Evolutionary conservation across 805 yeast species (phyloP).

Genomic region (Diddensiella caesifluorescens): DNA sequence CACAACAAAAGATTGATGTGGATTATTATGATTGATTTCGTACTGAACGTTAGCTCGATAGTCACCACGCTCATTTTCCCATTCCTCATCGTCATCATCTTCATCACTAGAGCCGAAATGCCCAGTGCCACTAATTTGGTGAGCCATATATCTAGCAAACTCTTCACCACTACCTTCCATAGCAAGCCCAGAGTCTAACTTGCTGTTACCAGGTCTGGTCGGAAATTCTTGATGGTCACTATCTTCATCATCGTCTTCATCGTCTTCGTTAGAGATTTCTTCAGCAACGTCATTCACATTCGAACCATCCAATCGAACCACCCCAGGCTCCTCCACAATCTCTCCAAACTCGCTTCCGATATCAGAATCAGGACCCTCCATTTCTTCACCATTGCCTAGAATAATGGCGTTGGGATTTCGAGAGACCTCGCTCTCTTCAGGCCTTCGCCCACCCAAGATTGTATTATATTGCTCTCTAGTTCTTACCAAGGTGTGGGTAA

Average conservation of each 20-base stretch:
- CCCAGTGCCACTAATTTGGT: slow-evolving; percentile 57
- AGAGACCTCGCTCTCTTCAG: slow-evolving; percentile 34
- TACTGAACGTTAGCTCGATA: slow-evolving; percentile 12
- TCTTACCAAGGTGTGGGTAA: slow-evolving; percentile 73
- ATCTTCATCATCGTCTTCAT: slow-evolving; percentile 25
- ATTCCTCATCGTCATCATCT: slow-evolving; percentile 51
- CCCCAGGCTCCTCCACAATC: slow-evolving; percentile 1
- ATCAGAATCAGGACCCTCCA: slow-evolving; percentile 31
- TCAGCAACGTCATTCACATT: slow-evolving; percentile 21
- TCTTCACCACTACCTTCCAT: slow-evolving; percentile 38
- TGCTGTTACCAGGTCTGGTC: slow-evolving; percentile 17
- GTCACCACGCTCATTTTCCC: slow-evolving; percentile 16
- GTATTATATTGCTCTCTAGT: slow-evolving; percentile 93
- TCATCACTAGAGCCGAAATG: slow-evolving; percentile 51
- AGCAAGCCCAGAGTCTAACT: slow-evolving; percentile 15
- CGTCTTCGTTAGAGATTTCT: slow-evolving; percentile 21
- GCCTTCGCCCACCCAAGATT: slow-evolving; percentile 76
- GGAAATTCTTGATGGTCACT: slow-evolving; percentile 14
- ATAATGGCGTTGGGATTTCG: slow-evolving; percentile 30
- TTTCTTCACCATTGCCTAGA: slow-evolving; percentile 32
- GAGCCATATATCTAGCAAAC: slow-evolving; percentile 70
- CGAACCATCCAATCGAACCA: slow-evolving; percentile 12
- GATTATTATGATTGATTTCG: background rate
- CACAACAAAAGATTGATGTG: background rate
- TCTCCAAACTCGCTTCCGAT: slow-evolving; percentile 15